Evolutionary conservation across 805 yeast genomes (phyloP).

Genomic region (Ogataea wickerhamii): DNA sequence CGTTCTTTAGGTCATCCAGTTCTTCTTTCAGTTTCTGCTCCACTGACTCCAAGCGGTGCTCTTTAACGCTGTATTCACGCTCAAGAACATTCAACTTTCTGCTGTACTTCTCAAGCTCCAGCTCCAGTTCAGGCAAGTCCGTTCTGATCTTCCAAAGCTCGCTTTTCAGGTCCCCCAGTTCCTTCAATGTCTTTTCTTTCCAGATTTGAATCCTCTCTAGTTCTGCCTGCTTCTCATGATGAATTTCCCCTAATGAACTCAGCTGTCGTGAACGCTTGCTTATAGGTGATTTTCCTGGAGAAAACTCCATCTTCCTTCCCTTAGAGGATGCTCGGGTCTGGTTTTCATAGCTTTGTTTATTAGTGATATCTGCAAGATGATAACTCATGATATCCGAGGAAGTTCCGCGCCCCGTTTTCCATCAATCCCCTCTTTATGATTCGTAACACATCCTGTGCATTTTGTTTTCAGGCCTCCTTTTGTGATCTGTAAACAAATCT

Average conservation of each 20-base stretch:
- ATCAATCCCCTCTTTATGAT: too few species aligned
- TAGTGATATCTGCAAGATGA: slow-evolving; percentile 7
- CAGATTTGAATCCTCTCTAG: slow-evolving; percentile 11
- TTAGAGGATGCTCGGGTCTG: slow-evolving; percentile 1
- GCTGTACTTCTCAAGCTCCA: slow-evolving; percentile 29
- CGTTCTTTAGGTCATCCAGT: slow-evolving; percentile 28
- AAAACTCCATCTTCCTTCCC: slow-evolving; percentile 3
- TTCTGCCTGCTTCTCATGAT: slow-evolving; percentile 13
- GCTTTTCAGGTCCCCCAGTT: slow-evolving; percentile 25
- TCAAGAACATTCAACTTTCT: slow-evolving; percentile 18
- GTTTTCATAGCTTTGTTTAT: slow-evolving; percentile 1
- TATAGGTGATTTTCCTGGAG: slow-evolving; percentile 6
- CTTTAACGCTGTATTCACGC: slow-evolving; percentile 26
- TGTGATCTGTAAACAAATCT: neutral
- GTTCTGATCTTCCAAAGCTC: slow-evolving; percentile 27
- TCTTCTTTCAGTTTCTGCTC: slow-evolving; percentile 24
- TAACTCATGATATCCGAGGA: slow-evolving; percentile 1
- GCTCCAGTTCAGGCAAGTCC: slow-evolving; percentile 25
- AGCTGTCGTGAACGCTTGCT: slow-evolving; percentile 9
- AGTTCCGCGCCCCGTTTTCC: too few species aligned
- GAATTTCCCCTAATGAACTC: slow-evolving; percentile 13
- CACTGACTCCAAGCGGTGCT: slow-evolving; percentile 30
- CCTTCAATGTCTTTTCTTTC: slow-evolving; percentile 16
- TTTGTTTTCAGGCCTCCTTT: neutral
- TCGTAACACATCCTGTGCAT: neutral